Base-by-base conservation (phyloP, 2,329 filamentous ascomycete species). In the Colletotrichum tropicicola region DNA sequence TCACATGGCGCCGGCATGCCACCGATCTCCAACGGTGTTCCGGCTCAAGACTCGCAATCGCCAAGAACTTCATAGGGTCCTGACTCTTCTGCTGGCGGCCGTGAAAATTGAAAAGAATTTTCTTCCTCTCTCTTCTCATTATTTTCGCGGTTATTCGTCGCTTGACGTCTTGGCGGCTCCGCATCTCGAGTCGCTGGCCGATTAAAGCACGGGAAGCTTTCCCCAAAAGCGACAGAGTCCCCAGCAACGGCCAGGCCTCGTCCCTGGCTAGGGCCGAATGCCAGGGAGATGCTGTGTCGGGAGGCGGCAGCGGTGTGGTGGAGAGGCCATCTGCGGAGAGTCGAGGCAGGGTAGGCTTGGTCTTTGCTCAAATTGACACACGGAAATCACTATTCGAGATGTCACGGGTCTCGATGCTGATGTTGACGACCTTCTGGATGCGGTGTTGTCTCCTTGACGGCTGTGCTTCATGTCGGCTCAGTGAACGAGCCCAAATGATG, bases 141-240 rank as follows among this genome's bases (percentile, higher is more conserved):
- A n/a, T n/a, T n/a, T n/a, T n/a, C n/a, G n/a, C n/a, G n/a, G n/a
- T n/a, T n/a, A n/a, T n/a, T n/a, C n/a, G n/a, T n/a, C n/a, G n/a
- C n/a, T n/a, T n/a, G n/a, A n/a, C 12, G 39, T 25, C 48, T 52
- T 59, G 37, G 45, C 45, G 45, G 37, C 54, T 52, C 54, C 30
- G 45, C n/a, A 21, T 19, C 0, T 5, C 13, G 23, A 32, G 27
- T 41, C 23, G 35, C 47, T 21, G 30, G 37, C 25, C 49, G 48
- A 47, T 39, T 17, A 27, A 27, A 35, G 13, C 37, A n/a, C n/a
- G 48, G 56, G 37, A 15, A 1, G 9, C 13, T 5, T 28, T 35
- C 37, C 37, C 56, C 13, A 32, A 59, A 49, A 49, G 4, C 32
- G 55, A 19, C 44, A 30, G 19, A 41, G 37, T 28, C 28, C 21